Conservation (phyloP, 495 filamentous ascomycete genomes). For the Penicillium bovifimosum region DNA sequence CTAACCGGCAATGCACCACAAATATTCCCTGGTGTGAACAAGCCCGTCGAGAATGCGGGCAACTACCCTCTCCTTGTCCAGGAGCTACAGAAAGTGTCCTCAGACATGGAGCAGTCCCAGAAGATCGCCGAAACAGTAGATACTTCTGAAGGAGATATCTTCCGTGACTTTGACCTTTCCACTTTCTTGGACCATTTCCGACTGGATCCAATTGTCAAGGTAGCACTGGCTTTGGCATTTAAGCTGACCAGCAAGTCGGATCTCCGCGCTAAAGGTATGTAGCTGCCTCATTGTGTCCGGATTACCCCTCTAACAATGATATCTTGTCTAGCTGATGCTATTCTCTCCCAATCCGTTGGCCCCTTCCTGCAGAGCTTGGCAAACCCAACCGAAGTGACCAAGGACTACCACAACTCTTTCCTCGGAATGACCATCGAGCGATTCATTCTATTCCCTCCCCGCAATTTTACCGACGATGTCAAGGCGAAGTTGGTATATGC, state of each 20-base stretch:
- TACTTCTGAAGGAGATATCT: constrained; percentile 77
- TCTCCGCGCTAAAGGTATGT: constrained; percentile 80
- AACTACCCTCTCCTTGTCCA: constrained; percentile 76
- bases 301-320: constrained; percentile 21
- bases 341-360: constrained; percentile 66
- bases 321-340: constrained; percentile 63
- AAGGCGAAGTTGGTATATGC: constrained; percentile 63
- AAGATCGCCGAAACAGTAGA: constrained; percentile 93
- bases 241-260: constrained; percentile 72
- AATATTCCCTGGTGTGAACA: constrained; percentile 72
- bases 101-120: constrained; percentile 72
- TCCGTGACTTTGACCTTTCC: constrained; percentile 88
- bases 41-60: constrained; percentile 64
- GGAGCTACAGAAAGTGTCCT: constrained; percentile 79
- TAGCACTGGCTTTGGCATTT: constrained; percentile 82
- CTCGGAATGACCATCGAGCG: constrained; percentile 74
- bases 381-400: constrained; percentile 48
- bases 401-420: constrained; percentile 60
- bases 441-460: constrained; percentile 74
- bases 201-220: constrained; percentile 79
- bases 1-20: constrained; percentile 77
- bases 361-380: constrained; percentile 70
- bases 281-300: constrained; percentile 1
- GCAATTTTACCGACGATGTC: constrained; percentile 70
- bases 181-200: constrained; percentile 93